Conservation (phyloP, 169 alveolate species). For the Perkinsus marinus region DNA sequence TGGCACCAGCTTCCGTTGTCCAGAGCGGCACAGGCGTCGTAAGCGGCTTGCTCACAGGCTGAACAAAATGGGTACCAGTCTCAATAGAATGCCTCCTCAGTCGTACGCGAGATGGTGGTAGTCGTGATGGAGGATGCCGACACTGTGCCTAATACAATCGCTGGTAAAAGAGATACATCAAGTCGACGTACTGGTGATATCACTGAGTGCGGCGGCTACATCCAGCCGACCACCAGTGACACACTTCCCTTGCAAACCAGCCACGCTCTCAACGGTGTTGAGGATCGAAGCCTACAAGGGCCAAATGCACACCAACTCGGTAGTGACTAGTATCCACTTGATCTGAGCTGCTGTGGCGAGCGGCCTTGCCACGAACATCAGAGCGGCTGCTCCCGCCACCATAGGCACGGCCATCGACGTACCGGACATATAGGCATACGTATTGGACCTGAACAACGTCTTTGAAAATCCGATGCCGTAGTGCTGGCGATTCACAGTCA, state of each 20-base stretch:
- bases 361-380: neutral
- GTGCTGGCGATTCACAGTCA: too few species aligned
- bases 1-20: neutral
- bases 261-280: neutral
- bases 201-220: neutral
- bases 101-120: neutral
- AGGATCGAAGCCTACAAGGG: neutral
- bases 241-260: neutral
- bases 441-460: slow-evolving; percentile 8
- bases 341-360: neutral
- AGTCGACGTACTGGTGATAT: neutral
- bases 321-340: neutral
- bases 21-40: neutral
- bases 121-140: neutral
- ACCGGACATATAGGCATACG: slow-evolving; percentile 32
- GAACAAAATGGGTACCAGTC: neutral
- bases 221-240: neutral
- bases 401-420: slow-evolving; percentile 49
- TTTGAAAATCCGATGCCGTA: too few species aligned
- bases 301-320: neutral
- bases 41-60: neutral
- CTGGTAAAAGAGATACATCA: neutral
- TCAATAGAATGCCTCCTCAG: neutral
- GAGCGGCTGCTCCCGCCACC: slow-evolving; percentile 24
- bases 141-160: neutral